Percentiles rank a stretch among this genome's conserved stretches.
Evolutionary conservation across 2,329 filamentous ascomycete genomes (phyloP).

Genomic region (Pestalotiopsis sp.): DNA sequence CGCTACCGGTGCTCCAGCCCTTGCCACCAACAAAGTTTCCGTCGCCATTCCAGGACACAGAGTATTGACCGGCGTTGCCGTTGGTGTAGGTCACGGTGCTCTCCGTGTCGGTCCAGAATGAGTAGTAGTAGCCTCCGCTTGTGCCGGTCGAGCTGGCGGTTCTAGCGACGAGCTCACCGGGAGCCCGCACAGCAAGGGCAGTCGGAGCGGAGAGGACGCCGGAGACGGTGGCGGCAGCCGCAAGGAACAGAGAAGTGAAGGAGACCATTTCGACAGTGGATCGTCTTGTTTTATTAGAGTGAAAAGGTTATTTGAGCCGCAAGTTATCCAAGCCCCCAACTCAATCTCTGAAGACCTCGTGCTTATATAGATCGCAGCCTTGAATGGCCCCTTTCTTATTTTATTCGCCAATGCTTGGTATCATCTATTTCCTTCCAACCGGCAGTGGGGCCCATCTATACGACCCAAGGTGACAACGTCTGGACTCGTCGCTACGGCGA

Average conservation of each 20-base stretch:
- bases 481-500: not conserved
- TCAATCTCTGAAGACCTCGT: not conserved
- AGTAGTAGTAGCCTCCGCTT: slow-evolving; percentile 60
- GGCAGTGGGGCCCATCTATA: not conserved
- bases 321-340: not conserved
- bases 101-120: slow-evolving; percentile 59
- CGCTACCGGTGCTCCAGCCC: slow-evolving; percentile 41
- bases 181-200: slow-evolving; percentile 30
- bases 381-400: not conserved
- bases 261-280: slow-evolving; percentile 36
- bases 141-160: slow-evolving; percentile 50
- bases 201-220: slow-evolving; percentile 35
- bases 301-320: slow-evolving; percentile 4
- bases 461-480: not conserved
- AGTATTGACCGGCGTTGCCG: slow-evolving; percentile 48
- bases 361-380: not conserved
- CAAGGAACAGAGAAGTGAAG: slow-evolving; percentile 38
- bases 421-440: not conserved
- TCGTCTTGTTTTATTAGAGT: not conserved
- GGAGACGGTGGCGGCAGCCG: slow-evolving; percentile 32
- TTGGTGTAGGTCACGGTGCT: slow-evolving; percentile 55
- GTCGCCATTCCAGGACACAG: slow-evolving; percentile 45
- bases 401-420: not conserved
- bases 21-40: slow-evolving; percentile 51
- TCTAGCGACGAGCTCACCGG: slow-evolving; percentile 30